Conservation (phyloP, 2,329 filamentous ascomycete species). For the Laburnicola sp. region DNA sequence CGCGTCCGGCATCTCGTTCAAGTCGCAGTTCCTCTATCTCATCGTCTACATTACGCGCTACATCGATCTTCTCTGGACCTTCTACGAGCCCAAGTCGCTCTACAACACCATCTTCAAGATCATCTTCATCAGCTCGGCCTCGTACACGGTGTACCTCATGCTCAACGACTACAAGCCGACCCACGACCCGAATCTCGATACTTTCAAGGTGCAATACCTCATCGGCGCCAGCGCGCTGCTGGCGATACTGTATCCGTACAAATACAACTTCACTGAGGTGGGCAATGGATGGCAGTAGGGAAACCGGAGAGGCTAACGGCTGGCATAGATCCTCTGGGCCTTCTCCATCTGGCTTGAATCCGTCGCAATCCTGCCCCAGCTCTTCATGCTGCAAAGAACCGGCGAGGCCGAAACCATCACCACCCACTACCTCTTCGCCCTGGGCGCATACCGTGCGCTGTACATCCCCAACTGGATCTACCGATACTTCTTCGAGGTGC, state of each 20-base stretch:
- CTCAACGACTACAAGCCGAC: constrained; percentile 96
- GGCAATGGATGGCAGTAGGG: constrained; percentile 8
- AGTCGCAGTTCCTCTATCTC: constrained; percentile 93
- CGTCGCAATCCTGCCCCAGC: constrained; percentile 93
- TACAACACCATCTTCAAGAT: constrained; percentile 98
- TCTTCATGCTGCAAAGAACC: constrained; percentile 97
- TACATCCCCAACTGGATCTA: constrained; percentile 99
- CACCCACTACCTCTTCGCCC: constrained; percentile 93
- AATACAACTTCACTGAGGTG: constrained; percentile 74
- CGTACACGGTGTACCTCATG: constrained; percentile 98
- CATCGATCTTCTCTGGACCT: constrained; percentile 83
- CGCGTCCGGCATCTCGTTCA: constrained; percentile 97
- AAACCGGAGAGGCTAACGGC: constrained; percentile 14
- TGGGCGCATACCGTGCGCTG: constrained; percentile 86
- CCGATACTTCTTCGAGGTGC: constrained; percentile 75
- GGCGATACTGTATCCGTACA: constrained; percentile 80
- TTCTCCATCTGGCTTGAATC: constrained; percentile 98
- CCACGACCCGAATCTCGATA: constrained; percentile 95
- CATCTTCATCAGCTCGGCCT: constrained; percentile 85
- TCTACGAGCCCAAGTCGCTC: constrained; percentile 66
- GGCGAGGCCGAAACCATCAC: constrained; percentile 99
- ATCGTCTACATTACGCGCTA: constrained; percentile 94
- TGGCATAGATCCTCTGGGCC: constrained; percentile 80
- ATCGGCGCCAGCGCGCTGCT: constrained; percentile 78
- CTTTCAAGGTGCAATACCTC: constrained; percentile 95